These are phyloP conservation scores for Globisporangium polare DNA, from an alignment of 352 stramenopile species.

Conservation along the genomic window DNA sequence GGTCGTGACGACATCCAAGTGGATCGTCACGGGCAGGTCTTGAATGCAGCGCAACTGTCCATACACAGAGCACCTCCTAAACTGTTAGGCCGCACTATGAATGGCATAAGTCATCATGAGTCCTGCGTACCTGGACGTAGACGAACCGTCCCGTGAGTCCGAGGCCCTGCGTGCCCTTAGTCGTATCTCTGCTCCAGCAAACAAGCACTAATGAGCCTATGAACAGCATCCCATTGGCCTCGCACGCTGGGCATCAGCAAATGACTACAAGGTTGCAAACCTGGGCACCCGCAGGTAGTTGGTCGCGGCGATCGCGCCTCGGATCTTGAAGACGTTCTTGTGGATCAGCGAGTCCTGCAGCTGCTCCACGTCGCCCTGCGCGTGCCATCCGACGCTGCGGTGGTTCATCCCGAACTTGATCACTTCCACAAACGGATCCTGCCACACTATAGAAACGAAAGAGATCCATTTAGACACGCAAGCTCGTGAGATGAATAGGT, in stretches of 20 bases:
- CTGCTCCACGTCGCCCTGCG: slow-evolving; percentile 69
- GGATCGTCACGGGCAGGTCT: slow-evolving; percentile 47
- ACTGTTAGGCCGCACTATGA: too few relatives aligned
- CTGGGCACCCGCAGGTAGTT: slow-evolving; percentile 76
- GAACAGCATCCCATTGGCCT: too few relatives aligned
- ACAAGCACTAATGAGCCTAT: neutral
- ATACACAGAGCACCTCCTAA: too few relatives aligned
- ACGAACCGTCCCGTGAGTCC: slow-evolving; percentile 62
- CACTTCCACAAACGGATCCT: slow-evolving; percentile 84
- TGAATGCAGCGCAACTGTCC: slow-evolving; percentile 41
- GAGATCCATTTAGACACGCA: neutral
- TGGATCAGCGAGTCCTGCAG: slow-evolving; percentile 56
- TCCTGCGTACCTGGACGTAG: slow-evolving; percentile 55
- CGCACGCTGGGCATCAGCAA: neutral
- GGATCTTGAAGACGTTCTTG: slow-evolving; percentile 79
- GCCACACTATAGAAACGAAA: slow-evolving; percentile 49
- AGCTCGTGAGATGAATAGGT: neutral
- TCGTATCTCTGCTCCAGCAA: slow-evolving; percentile 25
- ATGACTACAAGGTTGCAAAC: slow-evolving; percentile 9
- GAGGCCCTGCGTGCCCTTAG: slow-evolving; percentile 49
- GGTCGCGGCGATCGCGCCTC: slow-evolving; percentile 60
- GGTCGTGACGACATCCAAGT: slow-evolving; percentile 63
- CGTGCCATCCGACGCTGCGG: slow-evolving; percentile 43
- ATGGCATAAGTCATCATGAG: neutral
- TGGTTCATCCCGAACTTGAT: slow-evolving; percentile 74